Conservation (phyloP, 2,329 filamentous ascomycete genomes). For the Claviceps digitariae region DNA sequence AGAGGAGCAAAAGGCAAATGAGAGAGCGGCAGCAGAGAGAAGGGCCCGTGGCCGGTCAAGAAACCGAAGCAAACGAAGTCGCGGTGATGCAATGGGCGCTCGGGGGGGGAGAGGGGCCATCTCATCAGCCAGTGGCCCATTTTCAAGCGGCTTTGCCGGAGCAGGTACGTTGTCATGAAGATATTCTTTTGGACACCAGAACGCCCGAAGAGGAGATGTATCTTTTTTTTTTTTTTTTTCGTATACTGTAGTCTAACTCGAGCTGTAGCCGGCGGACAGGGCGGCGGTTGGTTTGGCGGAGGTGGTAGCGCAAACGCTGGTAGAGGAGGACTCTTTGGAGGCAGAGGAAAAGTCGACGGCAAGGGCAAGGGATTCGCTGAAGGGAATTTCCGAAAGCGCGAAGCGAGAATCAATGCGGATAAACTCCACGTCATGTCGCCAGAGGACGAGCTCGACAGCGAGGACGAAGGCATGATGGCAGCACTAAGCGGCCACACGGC, state of each 20-base stretch:
- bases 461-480: slow-evolving; percentile 28
- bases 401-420: slow-evolving; percentile 43
- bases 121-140: slow-evolving; percentile 25
- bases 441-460: slow-evolving; percentile 31
- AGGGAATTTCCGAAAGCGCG: slow-evolving; percentile 19
- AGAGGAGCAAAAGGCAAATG: slow-evolving; percentile 28
- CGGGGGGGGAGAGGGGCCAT: slow-evolving; percentile 24
- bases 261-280: slow-evolving; percentile 10
- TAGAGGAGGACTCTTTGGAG: slow-evolving; percentile 13
- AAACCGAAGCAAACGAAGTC: slow-evolving; percentile 28
- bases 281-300: slow-evolving; percentile 18
- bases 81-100: slow-evolving; percentile 30
- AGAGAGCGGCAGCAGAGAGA: slow-evolving; percentile 26
- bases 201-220: too few relatives aligned
- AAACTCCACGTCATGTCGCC: slow-evolving; percentile 32
- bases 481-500: slow-evolving; percentile 18
- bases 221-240: background rate
- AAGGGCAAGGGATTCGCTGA: slow-evolving; percentile 27
- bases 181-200: background rate
- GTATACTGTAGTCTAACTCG: background rate
- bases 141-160: slow-evolving; percentile 20
- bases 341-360: slow-evolving; percentile 17
- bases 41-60: slow-evolving; percentile 24
- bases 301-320: slow-evolving; percentile 15
- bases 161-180: slow-evolving; percentile 6